A percentile compares a stretch with the other conserved stretches of the same genome.
Evolutionary conservation across 2,329 filamentous ascomycete species (phyloP).

Genomic region (Fusarium globosum): DNA sequence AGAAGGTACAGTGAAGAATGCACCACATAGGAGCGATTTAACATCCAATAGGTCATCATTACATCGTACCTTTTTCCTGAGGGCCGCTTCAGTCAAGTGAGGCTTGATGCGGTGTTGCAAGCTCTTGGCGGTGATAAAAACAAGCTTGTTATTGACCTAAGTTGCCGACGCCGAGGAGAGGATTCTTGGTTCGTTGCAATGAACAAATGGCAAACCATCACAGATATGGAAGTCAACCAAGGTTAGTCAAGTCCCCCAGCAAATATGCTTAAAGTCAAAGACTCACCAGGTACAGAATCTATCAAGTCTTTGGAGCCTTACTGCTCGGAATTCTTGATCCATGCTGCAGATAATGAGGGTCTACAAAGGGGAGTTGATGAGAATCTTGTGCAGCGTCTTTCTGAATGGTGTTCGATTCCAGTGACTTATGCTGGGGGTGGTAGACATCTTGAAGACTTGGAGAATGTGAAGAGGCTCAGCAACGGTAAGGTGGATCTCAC

Average conservation of each 20-base stretch:
- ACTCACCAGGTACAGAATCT: slow-evolving; percentile 67
- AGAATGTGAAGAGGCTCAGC: slow-evolving; percentile 83
- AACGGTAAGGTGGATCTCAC: slow-evolving; percentile 88
- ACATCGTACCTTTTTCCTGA: slow-evolving; percentile 94
- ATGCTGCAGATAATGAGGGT: slow-evolving; percentile 96
- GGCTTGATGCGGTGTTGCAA: slow-evolving; percentile 78
- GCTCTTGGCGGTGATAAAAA: slow-evolving; percentile 78
- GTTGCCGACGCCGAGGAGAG: slow-evolving; percentile 79
- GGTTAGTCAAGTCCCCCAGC: slow-evolving; percentile 61
- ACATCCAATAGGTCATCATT: slow-evolving; percentile 82
- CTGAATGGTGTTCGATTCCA: slow-evolving; percentile 89
- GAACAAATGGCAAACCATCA: slow-evolving; percentile 99
- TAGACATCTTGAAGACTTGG: slow-evolving; percentile 81
- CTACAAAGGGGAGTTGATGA: slow-evolving; percentile 92
- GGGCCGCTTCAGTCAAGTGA: slow-evolving; percentile 80
- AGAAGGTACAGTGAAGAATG: slow-evolving; percentile 71
- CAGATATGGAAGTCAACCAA: slow-evolving; percentile 92
- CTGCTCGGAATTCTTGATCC: slow-evolving; percentile 96
- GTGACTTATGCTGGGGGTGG: slow-evolving; percentile 98
- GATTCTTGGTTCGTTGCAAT: slow-evolving; percentile 95
- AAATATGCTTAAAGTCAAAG: background rate
- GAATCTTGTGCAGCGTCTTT: slow-evolving; percentile 78
- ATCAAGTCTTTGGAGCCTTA: slow-evolving; percentile 86
- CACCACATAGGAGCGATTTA: slow-evolving; percentile 6
- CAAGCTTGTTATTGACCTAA: slow-evolving; percentile 94